Evolutionary conservation across 2,329 filamentous ascomycete genomes (phyloP), one percentile per base, ranked within the genome.

Genomic region (Aspergillus fumigatus): DNA sequence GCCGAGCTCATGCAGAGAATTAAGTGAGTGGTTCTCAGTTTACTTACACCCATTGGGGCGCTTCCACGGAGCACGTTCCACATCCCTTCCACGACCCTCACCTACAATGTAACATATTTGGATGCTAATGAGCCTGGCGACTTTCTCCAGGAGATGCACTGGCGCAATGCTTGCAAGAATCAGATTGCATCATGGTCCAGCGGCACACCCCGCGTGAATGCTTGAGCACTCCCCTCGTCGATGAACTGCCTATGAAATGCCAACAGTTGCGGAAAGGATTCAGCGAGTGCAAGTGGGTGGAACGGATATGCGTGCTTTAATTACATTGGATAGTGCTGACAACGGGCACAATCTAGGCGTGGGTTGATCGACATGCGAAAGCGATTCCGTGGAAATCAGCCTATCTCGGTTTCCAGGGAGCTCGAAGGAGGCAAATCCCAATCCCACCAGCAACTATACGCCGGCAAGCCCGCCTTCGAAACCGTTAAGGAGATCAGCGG

Each of bases 341-440:
- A 19, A 19, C 38, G 9, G 7, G 29, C 3, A 27, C 19, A 3
- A 11, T 32, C 23, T 21, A 77, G 75, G 70, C 89, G 93, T 63
- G 94, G 94, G 63, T 86, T 96, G 85, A 89, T 97, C 66, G 94
- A 99, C 74, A 99, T 99, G 94, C 90, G 94, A 73, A 97, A 97
- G 79, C 88, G 94, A 35, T 97, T 99, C 77, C 85, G 94, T 55
- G 94, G 94, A 57, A 97, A 97, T 79, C 85, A 91, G 73, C 92
- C 94, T 53, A 87, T 96, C 62, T 81, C 85, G 25, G 84, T 88
- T 63, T 80, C 86, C 66, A 81, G 86, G 69, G 81, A 87, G 63
- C 74, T 84, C 55, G 86, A 90, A 64, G 78, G 78, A 26, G 77
- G 78, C 10, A 70, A 72, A 49, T 57, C 63, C 23, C 63, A 69